Base-by-base conservation (phyloP, 2,329 filamentous ascomycete genomes). In the Pseudogymnoascus sp. region DNA sequence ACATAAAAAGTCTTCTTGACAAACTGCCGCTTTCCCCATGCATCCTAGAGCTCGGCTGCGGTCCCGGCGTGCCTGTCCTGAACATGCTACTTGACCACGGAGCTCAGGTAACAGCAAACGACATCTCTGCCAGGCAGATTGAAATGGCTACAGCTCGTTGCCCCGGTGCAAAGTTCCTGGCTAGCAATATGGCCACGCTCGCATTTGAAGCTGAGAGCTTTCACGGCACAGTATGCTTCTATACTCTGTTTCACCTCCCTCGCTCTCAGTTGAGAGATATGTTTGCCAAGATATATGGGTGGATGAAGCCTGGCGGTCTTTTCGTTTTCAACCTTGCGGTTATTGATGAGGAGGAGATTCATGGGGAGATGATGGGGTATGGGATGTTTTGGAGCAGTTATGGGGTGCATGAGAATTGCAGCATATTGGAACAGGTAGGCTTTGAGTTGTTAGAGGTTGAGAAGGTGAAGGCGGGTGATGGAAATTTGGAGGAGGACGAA, bases 161-260 rank as follows among this genome's bases (percentile, higher is more conserved):
- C 33, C 33, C 33, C 10, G 5, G 4, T 5, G 33, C 33, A 5
- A 36, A 4, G 33, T 5, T 65, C 5, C 29, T 64, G 4, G 65
- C 72, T 13, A 75, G 74, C 1, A 77, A 79, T 59, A 79, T 80
- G 77, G 70, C 74, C 61, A 63, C 61, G 0, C 68, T 80, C 0
- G 59, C 68, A 0, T 77, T 78, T 62, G 63, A 61, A 0, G 31
- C 61, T 0, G 65, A 63, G 2, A 67, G 67, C 0, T 74, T 80
- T 60, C 70, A 77, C 62, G 77, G 74, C 1, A 74, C 79, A 1
- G 65, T 75, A 4, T 76, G 70, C 0, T 73, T 80, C 65, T 79
- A 78, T 64, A 75, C 75, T 2, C 72, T 80, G 55, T 73, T 79
- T 15, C 78, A 80, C 62, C 66, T 80, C 1, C 76, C 77, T 1